Conservation (phyloP, 768 basidiomycete species). For the Mycena vitilis region DNA sequence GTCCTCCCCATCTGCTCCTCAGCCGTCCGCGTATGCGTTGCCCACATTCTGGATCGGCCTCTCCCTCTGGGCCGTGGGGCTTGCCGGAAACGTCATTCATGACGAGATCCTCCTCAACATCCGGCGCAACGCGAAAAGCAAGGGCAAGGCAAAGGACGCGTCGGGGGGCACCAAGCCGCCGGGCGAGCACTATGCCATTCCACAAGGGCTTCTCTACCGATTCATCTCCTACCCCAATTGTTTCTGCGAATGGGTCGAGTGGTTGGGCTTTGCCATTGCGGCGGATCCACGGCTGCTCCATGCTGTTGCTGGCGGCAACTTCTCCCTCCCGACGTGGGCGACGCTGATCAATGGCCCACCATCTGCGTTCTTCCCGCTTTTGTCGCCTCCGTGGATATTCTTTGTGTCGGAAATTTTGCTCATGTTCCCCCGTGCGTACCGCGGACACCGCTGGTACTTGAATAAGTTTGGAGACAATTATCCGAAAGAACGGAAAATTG, state of each 20-base stretch:
- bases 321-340: slow-evolving; percentile 39
- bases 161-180: slow-evolving; percentile 37
- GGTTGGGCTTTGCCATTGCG: slow-evolving; percentile 88
- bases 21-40: slow-evolving; percentile 41
- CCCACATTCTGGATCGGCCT: slow-evolving; percentile 73
- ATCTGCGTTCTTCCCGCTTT: slow-evolving; percentile 49
- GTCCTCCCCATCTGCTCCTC: slow-evolving; percentile 63
- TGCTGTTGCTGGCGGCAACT: slow-evolving; percentile 22
- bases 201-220: slow-evolving; percentile 79
- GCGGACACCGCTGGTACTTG: slow-evolving; percentile 90
- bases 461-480: slow-evolving; percentile 79
- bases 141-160: slow-evolving; percentile 49
- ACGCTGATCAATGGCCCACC: slow-evolving; percentile 34
- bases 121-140: slow-evolving; percentile 68
- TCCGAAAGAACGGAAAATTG: slow-evolving; percentile 76
- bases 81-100: slow-evolving; percentile 85
- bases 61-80: slow-evolving; percentile 75
- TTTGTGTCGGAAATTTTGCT: slow-evolving; percentile 73
- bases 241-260: slow-evolving; percentile 95
- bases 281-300: slow-evolving; percentile 58
- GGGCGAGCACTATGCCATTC: slow-evolving; percentile 79
- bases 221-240: slow-evolving; percentile 95
- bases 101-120: slow-evolving; percentile 92
- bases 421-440: slow-evolving; percentile 87
- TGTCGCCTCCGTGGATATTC: slow-evolving; percentile 86